Base-by-base conservation (phyloP, 345 rosid genomes). In the Populus ilicifolia region DNA sequence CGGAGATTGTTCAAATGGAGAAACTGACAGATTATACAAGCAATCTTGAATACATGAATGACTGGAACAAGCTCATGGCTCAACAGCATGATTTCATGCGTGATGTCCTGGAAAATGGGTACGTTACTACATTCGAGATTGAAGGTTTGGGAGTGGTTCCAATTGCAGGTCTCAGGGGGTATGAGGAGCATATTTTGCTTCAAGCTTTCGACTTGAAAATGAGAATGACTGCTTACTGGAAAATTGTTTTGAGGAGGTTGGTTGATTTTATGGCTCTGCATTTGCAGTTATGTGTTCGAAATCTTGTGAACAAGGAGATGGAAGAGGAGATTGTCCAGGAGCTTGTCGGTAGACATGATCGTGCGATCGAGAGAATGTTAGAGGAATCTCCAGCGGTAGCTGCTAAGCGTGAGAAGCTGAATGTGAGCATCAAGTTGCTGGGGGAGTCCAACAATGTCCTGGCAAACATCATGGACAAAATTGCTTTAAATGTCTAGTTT, bases 1-100 rank as follows among this genome's bases (percentile, higher is more conserved):
- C 20, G 25, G 86, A 87, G 67, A 13, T 75, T 2, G 73, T 85
- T 5, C 69, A 78, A 10, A 87, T 84, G 84, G 88, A 87, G 76
- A 84, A 80, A 76, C 70, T 76, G 14, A 77, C 88, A 1, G 85
- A 84, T 52, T 87, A 78, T 63, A 84, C 88, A 0, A 78, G 83
- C 16, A n/a, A 70, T 74, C 83, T 83, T 3, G 88, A 82, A 23
- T 87, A 84, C 67, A 8, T 67, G 69, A 9, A 1, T 6, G 81
- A 76, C 23, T 80, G 83, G 80, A 84, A 69, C 50, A 35, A 12
- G 18, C 80, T 85, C 5, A 78, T 82, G 79, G 69, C 41, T 30
- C 63, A 29, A 8, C 75, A 68, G 20, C 38, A 18, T 2, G 2
- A 1, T 3, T 85, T 87, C 54, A 5, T 66, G 20, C 46, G 43